These are phyloP conservation scores for Rhodamnia rubescens DNA, from an alignment of 345 rosid genomes.

Conservation along the genomic window DNA sequence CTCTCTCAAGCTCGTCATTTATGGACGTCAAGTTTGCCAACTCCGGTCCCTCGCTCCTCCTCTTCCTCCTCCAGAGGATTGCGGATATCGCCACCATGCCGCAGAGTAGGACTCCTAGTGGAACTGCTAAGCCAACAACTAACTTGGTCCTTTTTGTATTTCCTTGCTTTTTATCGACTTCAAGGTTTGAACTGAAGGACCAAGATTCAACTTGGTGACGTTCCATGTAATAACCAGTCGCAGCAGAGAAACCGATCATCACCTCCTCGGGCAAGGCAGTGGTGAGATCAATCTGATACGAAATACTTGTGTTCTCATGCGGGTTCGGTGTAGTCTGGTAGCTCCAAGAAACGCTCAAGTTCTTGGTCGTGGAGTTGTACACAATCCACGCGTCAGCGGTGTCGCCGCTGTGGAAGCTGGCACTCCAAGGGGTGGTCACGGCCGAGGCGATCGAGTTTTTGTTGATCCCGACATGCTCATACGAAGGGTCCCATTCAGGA, in stretches of 20 bases:
- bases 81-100: not conserved
- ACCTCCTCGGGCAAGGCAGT: conserved; percentile 5
- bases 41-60: not conserved
- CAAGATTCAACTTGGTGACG: conserved; percentile 8
- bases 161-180: not conserved
- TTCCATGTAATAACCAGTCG: conserved; percentile 7
- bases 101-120: not conserved
- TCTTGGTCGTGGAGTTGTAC: conserved; percentile 21
- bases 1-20: conserved; percentile 7
- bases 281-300: conserved; percentile 4
- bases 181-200: conserved; percentile 3
- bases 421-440: conserved; percentile 24
- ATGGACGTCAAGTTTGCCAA: conserved; percentile 11
- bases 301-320: not conserved
- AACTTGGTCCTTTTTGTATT: not conserved
- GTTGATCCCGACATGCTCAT: conserved; percentile 36
- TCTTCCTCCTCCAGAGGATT: not conserved
- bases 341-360: conserved; percentile 27
- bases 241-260: conserved; percentile 19
- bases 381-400: conserved; percentile 10
- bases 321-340: not conserved
- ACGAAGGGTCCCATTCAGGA: conserved; percentile 16
- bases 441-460: conserved; percentile 24
- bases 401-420: conserved; percentile 23
- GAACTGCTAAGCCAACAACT: conserved; percentile 4